Base-by-base conservation (phyloP, 2,329 filamentous ascomycete genomes). In the Tolypocladium album region DNA sequence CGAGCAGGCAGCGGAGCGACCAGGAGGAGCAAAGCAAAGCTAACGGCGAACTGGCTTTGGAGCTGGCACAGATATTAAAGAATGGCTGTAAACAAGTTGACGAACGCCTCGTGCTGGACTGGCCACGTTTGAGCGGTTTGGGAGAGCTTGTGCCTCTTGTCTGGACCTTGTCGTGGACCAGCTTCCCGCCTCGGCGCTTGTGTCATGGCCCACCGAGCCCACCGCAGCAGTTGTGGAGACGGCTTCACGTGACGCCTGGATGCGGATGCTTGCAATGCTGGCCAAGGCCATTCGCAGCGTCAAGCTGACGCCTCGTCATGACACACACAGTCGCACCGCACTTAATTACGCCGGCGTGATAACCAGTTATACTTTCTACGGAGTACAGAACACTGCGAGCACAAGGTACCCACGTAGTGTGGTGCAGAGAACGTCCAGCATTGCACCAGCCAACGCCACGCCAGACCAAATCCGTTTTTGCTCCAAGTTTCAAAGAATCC, bases 151-250 rank as follows among this genome's bases (percentile, higher is more conserved):
- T 61, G 62, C 57, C 57, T 63, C 56, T 43, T 60, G 63, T 61
- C 62, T 61, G 55, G 61, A 58, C 53, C 31, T 39, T 40, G 59
- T 61, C 65, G 64, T 69, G 63, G 63, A 67, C 64, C 67, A 67
- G 70, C 66, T 66, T 69, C 63, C 67, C 61, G 59, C 45, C 62
- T 64, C 59, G 64, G 65, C 65, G 61, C 63, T 69, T 68, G 68
- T 70, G 66, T 73, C 71, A 73, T 72, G 64, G 64, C 64, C 61
- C 61, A 60, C 62, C n/a, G n/a, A n/a, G n/a, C n/a, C n/a, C n/a
- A n/a, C 58, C 59, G 59, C 55, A 31, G 62, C 58, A 59, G 59
- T 55, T 62, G 61, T 64, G 60, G 59, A 61, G 60, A 61, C 47
- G 43, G 50, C 57, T 13, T 12, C 70, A 72, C 71, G 70, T 72